phyloP scores from a whole-genome alignment of 768 basidiomycete species.

The Glaciozyma antarctica region DNA sequence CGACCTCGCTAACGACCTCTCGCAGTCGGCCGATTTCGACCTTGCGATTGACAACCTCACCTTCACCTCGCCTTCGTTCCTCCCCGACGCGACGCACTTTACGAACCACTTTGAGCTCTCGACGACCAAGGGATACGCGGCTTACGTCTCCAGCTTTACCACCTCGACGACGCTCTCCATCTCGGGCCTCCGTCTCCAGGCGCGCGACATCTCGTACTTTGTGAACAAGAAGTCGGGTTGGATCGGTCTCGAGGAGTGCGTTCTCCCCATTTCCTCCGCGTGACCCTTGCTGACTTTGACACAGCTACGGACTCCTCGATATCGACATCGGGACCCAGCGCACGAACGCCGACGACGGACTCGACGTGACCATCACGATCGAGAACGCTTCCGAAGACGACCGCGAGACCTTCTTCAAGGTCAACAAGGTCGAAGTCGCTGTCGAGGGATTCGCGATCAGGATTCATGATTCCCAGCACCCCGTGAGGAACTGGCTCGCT shows the following conservation, averaged over 20 bases:
- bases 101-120: slow-evolving; percentile 41
- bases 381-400: slow-evolving; percentile 42
- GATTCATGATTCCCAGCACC: slow-evolving; percentile 16
- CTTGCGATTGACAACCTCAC: slow-evolving; percentile 41
- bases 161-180: slow-evolving; percentile 39
- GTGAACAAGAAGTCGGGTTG: slow-evolving; percentile 41
- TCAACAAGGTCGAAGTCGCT: slow-evolving; percentile 36
- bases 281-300: background rate
- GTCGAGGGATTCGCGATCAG: slow-evolving; percentile 12
- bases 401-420: slow-evolving; percentile 43
- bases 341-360: slow-evolving; percentile 36
- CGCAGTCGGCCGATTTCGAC: slow-evolving; percentile 36
- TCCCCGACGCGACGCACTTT: slow-evolving; percentile 42
- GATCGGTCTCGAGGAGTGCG: slow-evolving; percentile 40
- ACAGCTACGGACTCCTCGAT: background rate
- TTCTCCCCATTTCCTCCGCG: slow-evolving; percentile 35
- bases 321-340: background rate
- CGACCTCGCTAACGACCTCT: background rate
- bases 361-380: slow-evolving; percentile 41
- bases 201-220: slow-evolving; percentile 43
- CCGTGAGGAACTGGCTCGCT: slow-evolving; percentile 24
- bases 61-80: slow-evolving; percentile 42
- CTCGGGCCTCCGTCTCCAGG: slow-evolving; percentile 41
- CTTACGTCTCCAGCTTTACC: slow-evolving; percentile 41
- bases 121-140: slow-evolving; percentile 40